Evolutionary conservation across 2,329 filamentous ascomycete genomes (phyloP), one percentile per base, ranked within the genome.

Genomic region (Verticillium isaacii): DNA sequence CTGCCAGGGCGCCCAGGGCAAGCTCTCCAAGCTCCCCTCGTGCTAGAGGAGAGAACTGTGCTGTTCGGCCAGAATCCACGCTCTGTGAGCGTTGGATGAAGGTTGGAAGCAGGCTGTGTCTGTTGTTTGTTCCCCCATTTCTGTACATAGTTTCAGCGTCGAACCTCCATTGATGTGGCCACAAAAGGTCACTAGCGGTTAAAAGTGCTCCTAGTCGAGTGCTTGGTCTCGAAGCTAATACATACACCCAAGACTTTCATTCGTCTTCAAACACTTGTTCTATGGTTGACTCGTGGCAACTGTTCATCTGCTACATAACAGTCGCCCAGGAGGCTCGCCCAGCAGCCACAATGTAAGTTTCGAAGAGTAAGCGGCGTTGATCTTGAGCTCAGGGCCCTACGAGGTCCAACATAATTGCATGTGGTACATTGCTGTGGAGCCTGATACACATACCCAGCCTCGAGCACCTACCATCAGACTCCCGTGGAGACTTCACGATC

Each of bases 1-100:
- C 11, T 64, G 61, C 52, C 58, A 57, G 32, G 63, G 61, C 7
- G 57, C 57, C 37, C 57, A 58, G 57, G 57, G 57, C 23, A 45
- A n/a, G 19, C 57, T 58, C 34, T 34, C 57, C 57, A 50, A 50
- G 57, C 57, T 58, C 19, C 57, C 57, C 39, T 32, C 57, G 11
- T 58, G 57, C 57, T 58, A 50, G 19, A 52, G 8, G 45, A 12
- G 9, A 23, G 4, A 19, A 19, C 45, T 19, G 9, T 25, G 8
- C 4, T 23, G n/a, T 19, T 52, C 45, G 19, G 45, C 19, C 12
- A 11, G 4, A 52, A 9, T 9, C n/a, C 45, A 14, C 45, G 45
- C 45, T 52, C 45, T 52, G 45, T 52, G 45, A 52, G 45, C 45
- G 45, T 23, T 5, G n/a, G 19, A 25, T 52, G 19, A 25, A 52